These are phyloP conservation scores for Leccinellum rugosiceps DNA, from an alignment of 768 basidiomycete genomes.

Conservation along the genomic window DNA sequence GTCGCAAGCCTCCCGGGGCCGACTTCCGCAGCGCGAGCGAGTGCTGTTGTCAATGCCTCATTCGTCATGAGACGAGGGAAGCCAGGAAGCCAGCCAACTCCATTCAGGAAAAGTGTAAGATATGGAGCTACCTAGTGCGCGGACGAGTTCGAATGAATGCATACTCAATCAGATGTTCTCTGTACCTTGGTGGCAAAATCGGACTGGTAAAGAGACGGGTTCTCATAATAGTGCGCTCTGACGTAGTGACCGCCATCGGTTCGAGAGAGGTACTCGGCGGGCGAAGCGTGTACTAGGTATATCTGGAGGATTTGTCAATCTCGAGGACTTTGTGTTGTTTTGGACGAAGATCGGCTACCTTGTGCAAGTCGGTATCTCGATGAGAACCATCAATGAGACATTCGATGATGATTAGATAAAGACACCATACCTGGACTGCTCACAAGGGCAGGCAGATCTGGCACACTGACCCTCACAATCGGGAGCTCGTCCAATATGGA, in stretches of 20 bases:
- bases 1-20: constrained; percentile 60
- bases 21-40: constrained; percentile 46
- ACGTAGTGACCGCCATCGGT: constrained; percentile 54
- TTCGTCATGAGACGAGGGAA: constrained; percentile 81
- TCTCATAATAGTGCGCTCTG: constrained; percentile 68
- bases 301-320: constrained; percentile 40
- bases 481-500: constrained; percentile 73
- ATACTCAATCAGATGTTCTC: not conserved
- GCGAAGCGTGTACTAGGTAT: constrained; percentile 70
- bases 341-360: constrained; percentile 35
- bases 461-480: constrained; percentile 50
- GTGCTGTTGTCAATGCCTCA: constrained; percentile 51
- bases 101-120: constrained; percentile 81
- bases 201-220: constrained; percentile 63
- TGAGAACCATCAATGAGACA: not conserved
- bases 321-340: not conserved
- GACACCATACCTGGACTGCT: constrained; percentile 43
- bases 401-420: not conserved
- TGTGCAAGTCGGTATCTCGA: constrained; percentile 53
- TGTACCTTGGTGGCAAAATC: constrained; percentile 65
- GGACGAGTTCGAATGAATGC: not conserved
- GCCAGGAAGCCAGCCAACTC: constrained; percentile 75
- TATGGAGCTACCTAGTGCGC: constrained; percentile 73
- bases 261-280: constrained; percentile 67
- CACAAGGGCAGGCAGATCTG: constrained; percentile 58